A percentile compares a stretch with the other conserved stretches of the same genome.
Evolutionary conservation across 2,329 filamentous ascomycete genomes (phyloP).

Genomic region (Xylaria sp.): DNA sequence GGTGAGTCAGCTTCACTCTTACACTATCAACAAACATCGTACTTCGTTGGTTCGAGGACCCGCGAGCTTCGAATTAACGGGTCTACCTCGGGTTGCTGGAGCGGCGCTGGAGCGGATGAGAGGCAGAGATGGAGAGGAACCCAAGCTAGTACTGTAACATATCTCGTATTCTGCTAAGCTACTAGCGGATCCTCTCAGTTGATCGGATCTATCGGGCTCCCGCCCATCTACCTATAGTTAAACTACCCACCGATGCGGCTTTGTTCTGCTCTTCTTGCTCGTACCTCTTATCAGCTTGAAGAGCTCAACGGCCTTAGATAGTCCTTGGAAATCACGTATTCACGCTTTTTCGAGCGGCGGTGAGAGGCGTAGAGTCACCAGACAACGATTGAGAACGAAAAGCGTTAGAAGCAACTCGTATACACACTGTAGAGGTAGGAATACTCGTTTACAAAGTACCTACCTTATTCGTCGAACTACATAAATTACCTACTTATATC

Average conservation of each 20-base stretch:
- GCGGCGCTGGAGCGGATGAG: background rate
- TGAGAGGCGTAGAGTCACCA: background rate
- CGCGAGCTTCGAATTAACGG: background rate
- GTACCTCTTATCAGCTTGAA: background rate
- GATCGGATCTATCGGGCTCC: constrained; percentile 24
- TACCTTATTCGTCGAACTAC: constrained; percentile 7
- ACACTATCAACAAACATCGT: background rate
- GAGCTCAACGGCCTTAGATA: background rate
- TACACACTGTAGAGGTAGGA: background rate
- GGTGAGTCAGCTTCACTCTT: constrained; percentile 8
- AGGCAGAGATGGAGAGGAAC: background rate
- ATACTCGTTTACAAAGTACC: constrained; percentile 2
- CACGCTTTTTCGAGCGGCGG: background rate
- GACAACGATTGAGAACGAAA: background rate
- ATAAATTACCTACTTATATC: background rate
- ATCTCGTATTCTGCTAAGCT: constrained; percentile 34
- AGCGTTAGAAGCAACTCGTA: background rate
- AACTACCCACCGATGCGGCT: background rate
- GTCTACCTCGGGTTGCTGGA: constrained; percentile 6
- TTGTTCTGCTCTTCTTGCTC: background rate
- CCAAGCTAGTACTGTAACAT: constrained; percentile 16
- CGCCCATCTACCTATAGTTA: background rate
- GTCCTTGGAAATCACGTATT: background rate
- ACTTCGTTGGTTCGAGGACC: background rate
- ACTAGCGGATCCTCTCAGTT: constrained; percentile 18